Evolutionary conservation across 2,329 filamentous ascomycete genomes (phyloP), one percentile per base, ranked within the genome.

Genomic region (Lasiodiplodia gonubiensis): DNA sequence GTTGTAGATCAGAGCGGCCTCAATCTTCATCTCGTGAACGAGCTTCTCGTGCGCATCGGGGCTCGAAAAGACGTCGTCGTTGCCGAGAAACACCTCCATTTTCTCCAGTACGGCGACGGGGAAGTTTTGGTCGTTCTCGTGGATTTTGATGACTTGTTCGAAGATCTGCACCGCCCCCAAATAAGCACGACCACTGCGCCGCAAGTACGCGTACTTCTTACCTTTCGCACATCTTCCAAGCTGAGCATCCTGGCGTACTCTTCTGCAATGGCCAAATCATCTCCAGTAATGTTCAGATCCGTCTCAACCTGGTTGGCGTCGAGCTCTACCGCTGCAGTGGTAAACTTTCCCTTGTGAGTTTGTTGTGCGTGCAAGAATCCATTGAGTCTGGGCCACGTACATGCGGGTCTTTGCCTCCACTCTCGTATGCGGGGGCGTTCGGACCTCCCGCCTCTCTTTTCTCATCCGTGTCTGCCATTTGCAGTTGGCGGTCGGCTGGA

Each of bases 1-100:
- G 46, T 69, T 84, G 57, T 81, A 85, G 69, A 86, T 84, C 67
- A 86, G 78, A 3, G 84, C 84, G 1, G 84, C 83, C 74, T 86
- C 84, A 25, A 86, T 77, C 73, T 85, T 86, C 82, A 86, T 86
- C 75, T 85, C 83, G 64, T 81, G 78, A 55, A 86, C 84, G 25
- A 85, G 72, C 12, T 82, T 78, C 68, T 80, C 77, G 69, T 86
- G 78, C 70, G 83, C 81, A 49, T 84, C 81, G 21, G 83, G 83
- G 33, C 82, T 76, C 64, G 74, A 71, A 64, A 83, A 80, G 39
- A 85, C 71, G 51, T 80, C 77, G 5, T 83, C 79, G 67, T 85
- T 83, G 68, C 75, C 71, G 14, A 84, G 73, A 65, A 84, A 84
- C 16, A 72, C 71, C 23, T 77, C 73, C n/a, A 83, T 80, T 18